Evolutionary conservation across 192 early-diverging fungal species (phyloP).

Genomic region (Physocladia obscura): DNA sequence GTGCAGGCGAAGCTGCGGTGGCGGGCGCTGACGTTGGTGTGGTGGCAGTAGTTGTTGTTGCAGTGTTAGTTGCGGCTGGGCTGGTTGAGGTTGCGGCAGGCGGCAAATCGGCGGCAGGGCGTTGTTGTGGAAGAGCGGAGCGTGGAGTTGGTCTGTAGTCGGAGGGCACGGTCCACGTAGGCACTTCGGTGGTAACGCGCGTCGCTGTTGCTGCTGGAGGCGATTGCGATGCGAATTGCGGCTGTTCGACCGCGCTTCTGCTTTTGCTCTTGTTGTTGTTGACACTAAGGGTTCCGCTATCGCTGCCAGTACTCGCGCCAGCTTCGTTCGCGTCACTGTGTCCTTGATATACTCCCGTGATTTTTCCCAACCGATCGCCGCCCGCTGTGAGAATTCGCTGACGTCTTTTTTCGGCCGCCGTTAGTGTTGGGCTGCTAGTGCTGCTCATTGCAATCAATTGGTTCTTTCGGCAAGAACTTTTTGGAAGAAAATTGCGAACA

Average conservation of each 20-base stretch:
- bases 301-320: not conserved
- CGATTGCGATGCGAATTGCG: not conserved
- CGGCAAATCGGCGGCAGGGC: too few relatives aligned
- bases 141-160: not conserved
- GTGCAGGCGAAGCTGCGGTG: not conserved
- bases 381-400: conserved; percentile 13
- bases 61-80: not conserved
- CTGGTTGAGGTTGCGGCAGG: not conserved
- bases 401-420: conserved; percentile 5
- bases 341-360: not conserved
- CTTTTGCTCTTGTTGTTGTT: not conserved
- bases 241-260: too few relatives aligned
- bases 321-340: not conserved
- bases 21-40: not conserved
- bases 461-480: too few relatives aligned
- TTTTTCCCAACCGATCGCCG: conserved; percentile 15
- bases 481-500: too few relatives aligned
- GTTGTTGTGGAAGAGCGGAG: not conserved
- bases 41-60: too few relatives aligned
- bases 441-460: too few relatives aligned
- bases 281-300: not conserved
- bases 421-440: not conserved
- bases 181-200: not conserved
- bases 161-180: not conserved
- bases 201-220: not conserved